Conservation (phyloP, 2,329 filamentous ascomycete species). For the Cladophialophora carrionii region DNA sequence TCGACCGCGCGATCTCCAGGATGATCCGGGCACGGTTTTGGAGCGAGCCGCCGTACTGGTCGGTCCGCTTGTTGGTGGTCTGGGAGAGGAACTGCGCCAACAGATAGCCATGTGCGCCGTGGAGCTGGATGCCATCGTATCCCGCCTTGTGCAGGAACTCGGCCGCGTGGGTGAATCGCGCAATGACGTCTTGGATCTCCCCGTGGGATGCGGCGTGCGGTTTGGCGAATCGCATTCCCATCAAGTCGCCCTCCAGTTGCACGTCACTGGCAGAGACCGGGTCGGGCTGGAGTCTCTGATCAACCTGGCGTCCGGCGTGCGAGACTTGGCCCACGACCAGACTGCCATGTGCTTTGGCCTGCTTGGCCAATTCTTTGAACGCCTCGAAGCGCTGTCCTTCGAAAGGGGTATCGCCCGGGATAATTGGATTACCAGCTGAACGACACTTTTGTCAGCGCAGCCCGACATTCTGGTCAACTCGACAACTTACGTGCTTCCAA, state of each 20-base stretch:
- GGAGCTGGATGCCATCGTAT: constrained; percentile 55
- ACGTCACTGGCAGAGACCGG: constrained; percentile 58
- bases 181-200: constrained; percentile 58
- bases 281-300: constrained; percentile 50
- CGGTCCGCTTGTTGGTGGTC: constrained; percentile 61
- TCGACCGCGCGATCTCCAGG: constrained; percentile 55
- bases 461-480: constrained; percentile 55
- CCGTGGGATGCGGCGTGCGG: constrained; percentile 42
- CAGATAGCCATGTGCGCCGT: constrained; percentile 63
- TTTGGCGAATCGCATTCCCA: constrained; percentile 44
- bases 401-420: constrained; percentile 57
- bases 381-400: constrained; percentile 62
- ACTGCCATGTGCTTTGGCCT: constrained; percentile 60
- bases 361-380: constrained; percentile 61
- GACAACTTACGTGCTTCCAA: constrained; percentile 62
- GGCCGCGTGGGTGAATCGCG: constrained; percentile 64
- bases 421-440: constrained; percentile 61
- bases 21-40: constrained; percentile 68
- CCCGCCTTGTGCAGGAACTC: constrained; percentile 66
- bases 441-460: constrained; percentile 1
- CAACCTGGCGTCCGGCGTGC: constrained; percentile 64
- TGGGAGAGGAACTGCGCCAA: constrained; percentile 60
- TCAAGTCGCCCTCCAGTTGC: constrained; percentile 46
- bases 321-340: constrained; percentile 64
- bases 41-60: constrained; percentile 67